Evolutionary conservation across 2,329 filamentous ascomycete species (phyloP).

Genomic region (Ascochyta pisi): DNA sequence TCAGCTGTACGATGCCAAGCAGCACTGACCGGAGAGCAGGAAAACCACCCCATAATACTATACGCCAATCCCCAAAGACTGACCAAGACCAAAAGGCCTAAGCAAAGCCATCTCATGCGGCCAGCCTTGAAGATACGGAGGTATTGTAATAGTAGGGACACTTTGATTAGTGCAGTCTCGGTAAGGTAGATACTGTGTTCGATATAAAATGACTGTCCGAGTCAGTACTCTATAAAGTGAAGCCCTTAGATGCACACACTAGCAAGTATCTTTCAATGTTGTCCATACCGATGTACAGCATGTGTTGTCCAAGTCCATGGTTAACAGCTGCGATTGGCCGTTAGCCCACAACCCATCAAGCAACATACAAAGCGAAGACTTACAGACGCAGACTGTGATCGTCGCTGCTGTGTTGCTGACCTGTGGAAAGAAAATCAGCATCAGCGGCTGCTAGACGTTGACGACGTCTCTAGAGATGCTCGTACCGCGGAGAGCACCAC

Average conservation of each 20-base stretch:
- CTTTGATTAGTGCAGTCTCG: slow-evolving; percentile 44
- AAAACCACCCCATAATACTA: slow-evolving; percentile 41
- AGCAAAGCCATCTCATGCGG: slow-evolving; percentile 37
- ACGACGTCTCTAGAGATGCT: not conserved
- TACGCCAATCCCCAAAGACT: slow-evolving; percentile 42
- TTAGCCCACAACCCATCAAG: slow-evolving; percentile 9
- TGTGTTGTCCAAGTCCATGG: slow-evolving; percentile 43
- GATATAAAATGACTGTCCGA: slow-evolving; percentile 36
- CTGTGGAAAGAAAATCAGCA: slow-evolving; percentile 14
- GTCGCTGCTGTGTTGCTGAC: slow-evolving; percentile 35
- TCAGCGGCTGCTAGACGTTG: not conserved
- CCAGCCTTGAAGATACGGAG: slow-evolving; percentile 47
- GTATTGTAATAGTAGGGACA: slow-evolving; percentile 47
- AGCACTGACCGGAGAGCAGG: slow-evolving; percentile 35
- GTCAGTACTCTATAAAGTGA: not conserved
- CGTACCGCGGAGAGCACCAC: slow-evolving; percentile 41
- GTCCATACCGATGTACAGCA: slow-evolving; percentile 31
- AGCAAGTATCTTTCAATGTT: slow-evolving; percentile 25
- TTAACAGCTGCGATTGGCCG: slow-evolving; percentile 29
- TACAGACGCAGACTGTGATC: slow-evolving; percentile 33
- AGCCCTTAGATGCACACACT: slow-evolving; percentile 9
- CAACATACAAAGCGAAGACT: not conserved
- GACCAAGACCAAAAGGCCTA: slow-evolving; percentile 31
- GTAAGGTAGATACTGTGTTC: slow-evolving; percentile 40
- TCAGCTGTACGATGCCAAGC: slow-evolving; percentile 31